A percentile compares a stretch with the other conserved stretches of the same genome.
phyloP scores from a whole-genome alignment of 1,284 basidiomycete genomes.

The Retiboletus fuscus region DNA sequence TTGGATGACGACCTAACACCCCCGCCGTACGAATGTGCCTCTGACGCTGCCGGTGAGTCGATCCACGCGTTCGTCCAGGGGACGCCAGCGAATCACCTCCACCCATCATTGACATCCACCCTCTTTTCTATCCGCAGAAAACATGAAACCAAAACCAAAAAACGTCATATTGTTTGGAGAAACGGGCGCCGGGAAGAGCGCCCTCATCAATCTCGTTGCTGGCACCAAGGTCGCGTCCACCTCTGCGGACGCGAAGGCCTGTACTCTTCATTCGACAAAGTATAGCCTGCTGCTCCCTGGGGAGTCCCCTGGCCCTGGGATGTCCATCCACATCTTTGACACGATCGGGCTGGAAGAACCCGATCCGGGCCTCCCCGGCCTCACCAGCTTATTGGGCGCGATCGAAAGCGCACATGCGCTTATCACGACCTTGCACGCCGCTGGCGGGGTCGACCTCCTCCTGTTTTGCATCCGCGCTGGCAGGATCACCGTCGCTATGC shows the following conservation, averaged over 20 bases:
- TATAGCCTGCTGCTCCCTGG: neutral
- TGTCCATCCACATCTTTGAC: constrained; percentile 6
- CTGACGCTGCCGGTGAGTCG: neutral
- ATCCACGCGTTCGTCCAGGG: no score
- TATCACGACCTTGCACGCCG: constrained; percentile 7
- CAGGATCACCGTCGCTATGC: constrained; percentile 11
- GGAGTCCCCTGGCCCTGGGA: neutral
- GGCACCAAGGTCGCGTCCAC: constrained; percentile 3
- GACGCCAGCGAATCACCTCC: no score
- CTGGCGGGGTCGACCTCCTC: constrained; percentile 19
- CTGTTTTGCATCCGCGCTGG: constrained; percentile 17
- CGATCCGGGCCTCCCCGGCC: neutral
- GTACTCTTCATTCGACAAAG: neutral
- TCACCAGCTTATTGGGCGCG: neutral
- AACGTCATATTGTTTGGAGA: constrained; percentile 18
- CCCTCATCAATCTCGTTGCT: constrained; percentile 3
- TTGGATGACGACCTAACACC: neutral
- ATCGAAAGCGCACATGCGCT: constrained; percentile 2
- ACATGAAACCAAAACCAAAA: neutral
- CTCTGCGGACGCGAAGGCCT: constrained; percentile 9
- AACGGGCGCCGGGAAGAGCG: no score
- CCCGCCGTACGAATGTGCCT: neutral
- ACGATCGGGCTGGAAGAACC: constrained; percentile 17
- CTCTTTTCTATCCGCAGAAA: neutral
- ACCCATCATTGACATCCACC: no score